phyloP scores from a whole-genome alignment of 495 filamentous ascomycete genomes.

The Aspergillus coremiiformis region DNA sequence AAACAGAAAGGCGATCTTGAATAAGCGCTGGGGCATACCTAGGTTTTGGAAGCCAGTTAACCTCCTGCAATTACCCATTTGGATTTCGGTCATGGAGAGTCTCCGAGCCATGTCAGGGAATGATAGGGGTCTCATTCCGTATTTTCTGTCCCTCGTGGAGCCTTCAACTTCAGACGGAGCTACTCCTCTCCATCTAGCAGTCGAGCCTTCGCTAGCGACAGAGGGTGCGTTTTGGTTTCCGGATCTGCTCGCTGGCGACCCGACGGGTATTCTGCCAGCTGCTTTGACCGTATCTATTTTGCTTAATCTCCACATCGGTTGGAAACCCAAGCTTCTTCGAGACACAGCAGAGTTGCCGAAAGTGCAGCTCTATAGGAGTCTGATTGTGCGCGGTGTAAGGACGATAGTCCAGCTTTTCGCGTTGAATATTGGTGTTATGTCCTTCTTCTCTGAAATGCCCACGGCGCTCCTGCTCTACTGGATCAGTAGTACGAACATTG shows the following conservation, averaged over 20 bases:
- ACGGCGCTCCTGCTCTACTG: constrained; percentile 66
- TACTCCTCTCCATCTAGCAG: constrained; percentile 12
- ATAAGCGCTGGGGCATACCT: constrained; percentile 36
- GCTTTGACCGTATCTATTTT: constrained; percentile 39
- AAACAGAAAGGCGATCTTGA: constrained; percentile 29
- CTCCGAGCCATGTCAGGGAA: constrained; percentile 58
- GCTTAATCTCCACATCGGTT: constrained; percentile 28
- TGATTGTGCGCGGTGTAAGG: constrained; percentile 16
- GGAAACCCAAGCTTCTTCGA: constrained; percentile 15
- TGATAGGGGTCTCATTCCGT: constrained; percentile 45
- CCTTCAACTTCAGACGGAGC: constrained; percentile 1
- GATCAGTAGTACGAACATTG: constrained; percentile 47
- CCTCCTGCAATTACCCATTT: constrained; percentile 56
- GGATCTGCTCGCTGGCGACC: constrained; percentile 64
- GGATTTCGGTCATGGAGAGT: constrained; percentile 59
- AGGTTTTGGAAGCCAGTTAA: constrained; percentile 41
- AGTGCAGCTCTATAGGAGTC: constrained; percentile 17
- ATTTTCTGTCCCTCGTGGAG: constrained; percentile 20
- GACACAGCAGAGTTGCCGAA: constrained; percentile 24
- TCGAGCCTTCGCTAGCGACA: constrained; percentile 50
- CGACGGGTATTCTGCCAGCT: constrained; percentile 57
- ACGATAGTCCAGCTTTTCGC: constrained; percentile 25
- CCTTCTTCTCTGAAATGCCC: constrained; percentile 42
- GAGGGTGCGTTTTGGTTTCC: constrained; percentile 81
- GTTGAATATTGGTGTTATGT: constrained; percentile 25